These are phyloP conservation scores for Sporothrix sp. DNA, from an alignment of 2,329 filamentous ascomycete species.

Conservation along the genomic window DNA sequence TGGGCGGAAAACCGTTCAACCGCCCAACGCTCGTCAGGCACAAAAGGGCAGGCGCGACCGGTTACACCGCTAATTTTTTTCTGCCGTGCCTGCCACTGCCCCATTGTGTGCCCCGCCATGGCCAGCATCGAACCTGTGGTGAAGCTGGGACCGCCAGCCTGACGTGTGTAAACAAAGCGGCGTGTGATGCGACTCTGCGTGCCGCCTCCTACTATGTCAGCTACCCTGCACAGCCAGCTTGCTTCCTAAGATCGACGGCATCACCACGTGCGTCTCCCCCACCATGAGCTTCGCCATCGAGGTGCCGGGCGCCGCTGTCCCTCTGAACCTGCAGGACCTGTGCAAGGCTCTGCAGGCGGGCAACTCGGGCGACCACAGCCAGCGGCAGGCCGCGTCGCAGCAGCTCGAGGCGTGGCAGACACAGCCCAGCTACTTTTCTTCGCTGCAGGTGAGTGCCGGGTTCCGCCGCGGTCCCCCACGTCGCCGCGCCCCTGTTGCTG, in stretches of 20 bases:
- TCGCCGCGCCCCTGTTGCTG: not conserved
- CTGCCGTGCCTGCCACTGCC: slow-evolving; percentile 4
- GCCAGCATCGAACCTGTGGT: not conserved
- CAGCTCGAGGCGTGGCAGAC: slow-evolving; percentile 66
- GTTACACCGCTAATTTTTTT: slow-evolving; percentile 3
- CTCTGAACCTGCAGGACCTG: slow-evolving; percentile 54
- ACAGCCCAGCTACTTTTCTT: slow-evolving; percentile 54
- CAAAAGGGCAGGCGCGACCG: slow-evolving; percentile 1
- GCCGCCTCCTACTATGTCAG: not conserved
- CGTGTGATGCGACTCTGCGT: too few relatives aligned
- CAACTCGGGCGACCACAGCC: slow-evolving; percentile 49
- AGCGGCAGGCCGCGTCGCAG: slow-evolving; percentile 57
- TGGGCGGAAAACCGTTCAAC: too few relatives aligned
- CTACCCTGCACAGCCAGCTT: not conserved
- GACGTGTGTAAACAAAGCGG: too few relatives aligned
- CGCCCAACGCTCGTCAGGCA: not conserved
- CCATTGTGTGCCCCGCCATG: not conserved
- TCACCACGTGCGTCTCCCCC: too few relatives aligned
- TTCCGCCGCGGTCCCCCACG: not conserved
- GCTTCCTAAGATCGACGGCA: too few relatives aligned
- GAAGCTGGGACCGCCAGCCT: too few relatives aligned
- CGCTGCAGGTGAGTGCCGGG: slow-evolving; percentile 52
- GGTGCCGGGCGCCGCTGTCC: slow-evolving; percentile 70
- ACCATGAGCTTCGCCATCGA: slow-evolving; percentile 67
- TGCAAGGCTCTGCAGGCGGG: slow-evolving; percentile 55